A percentile compares a stretch with the other conserved stretches of the same genome.
These are phyloP conservation scores for Talaromyces sp. DNA, from an alignment of 2,329 filamentous ascomycete species.

Conservation along the genomic window DNA sequence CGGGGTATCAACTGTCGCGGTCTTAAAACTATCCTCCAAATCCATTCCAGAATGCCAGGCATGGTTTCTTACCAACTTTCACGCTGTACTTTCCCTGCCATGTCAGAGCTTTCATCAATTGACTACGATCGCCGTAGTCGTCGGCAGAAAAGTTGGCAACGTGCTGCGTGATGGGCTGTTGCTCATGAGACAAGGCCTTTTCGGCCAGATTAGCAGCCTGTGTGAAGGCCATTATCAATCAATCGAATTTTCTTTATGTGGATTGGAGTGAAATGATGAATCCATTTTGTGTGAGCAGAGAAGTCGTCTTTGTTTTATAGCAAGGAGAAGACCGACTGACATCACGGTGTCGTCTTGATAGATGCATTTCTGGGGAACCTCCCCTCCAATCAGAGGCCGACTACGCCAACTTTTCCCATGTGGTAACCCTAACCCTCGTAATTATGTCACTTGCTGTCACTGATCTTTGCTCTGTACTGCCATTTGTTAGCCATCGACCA, in stretches of 20 bases:
- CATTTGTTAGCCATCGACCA: no score
- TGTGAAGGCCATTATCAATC: conserved; percentile 50
- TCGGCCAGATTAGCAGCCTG: conserved; percentile 66
- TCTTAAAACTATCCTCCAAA: background rate
- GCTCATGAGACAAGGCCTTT: conserved; percentile 61
- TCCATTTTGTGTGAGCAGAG: background rate
- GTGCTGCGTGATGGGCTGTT: conserved; percentile 64
- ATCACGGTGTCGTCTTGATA: conserved; percentile 1
- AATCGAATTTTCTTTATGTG: background rate
- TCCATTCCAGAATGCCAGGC: background rate
- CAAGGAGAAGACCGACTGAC: background rate
- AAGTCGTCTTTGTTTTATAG: no score
- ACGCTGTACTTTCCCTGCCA: conserved; percentile 83
- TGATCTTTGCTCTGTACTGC: no score
- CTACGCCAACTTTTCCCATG: background rate
- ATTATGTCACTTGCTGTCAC: background rate
- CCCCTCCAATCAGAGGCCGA: background rate
- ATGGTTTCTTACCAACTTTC: conserved; percentile 51
- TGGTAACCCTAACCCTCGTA: background rate
- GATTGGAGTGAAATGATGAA: background rate
- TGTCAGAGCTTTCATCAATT: conserved; percentile 70
- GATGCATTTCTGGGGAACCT: background rate
- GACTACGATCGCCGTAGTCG: conserved; percentile 46
- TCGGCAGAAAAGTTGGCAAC: conserved; percentile 60
- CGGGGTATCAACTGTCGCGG: conserved; percentile 52